These are phyloP conservation scores for Pestalotiopsis sp. DNA, from an alignment of 2,329 filamentous ascomycete species.

Conservation along the genomic window DNA sequence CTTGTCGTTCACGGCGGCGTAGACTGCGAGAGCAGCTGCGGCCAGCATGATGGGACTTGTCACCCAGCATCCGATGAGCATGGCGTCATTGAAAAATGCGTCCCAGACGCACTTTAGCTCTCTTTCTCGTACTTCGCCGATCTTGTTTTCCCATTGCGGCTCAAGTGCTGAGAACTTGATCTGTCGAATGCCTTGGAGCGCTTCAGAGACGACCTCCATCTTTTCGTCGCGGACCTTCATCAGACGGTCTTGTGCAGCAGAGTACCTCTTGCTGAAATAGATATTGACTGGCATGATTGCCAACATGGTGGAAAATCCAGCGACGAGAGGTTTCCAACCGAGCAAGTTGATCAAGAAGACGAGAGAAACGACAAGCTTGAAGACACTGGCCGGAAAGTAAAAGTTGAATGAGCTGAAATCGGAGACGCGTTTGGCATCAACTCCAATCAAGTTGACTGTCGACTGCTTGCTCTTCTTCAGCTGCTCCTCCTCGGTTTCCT, in stretches of 20 bases:
- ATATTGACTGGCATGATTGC: conserved; percentile 71
- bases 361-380: conserved; percentile 68
- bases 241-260: conserved; percentile 65
- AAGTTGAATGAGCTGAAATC: conserved; percentile 71
- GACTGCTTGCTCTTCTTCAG: conserved; percentile 63
- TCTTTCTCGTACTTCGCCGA: conserved; percentile 64
- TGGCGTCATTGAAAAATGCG: conserved; percentile 65
- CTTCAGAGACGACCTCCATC: conserved; percentile 75
- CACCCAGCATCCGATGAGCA: conserved; percentile 70
- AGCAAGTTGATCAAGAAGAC: conserved; percentile 69
- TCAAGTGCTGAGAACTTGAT: conserved; percentile 85
- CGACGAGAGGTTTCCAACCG: conserved; percentile 69
- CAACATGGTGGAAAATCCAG: conserved; percentile 66
- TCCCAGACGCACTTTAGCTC: conserved; percentile 71
- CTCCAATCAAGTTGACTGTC: conserved; percentile 78
- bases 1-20: conserved; percentile 64
- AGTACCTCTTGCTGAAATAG: conserved; percentile 66
- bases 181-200: conserved; percentile 77
- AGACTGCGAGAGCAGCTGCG: conserved; percentile 70
- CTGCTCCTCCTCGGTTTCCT: conserved; percentile 50
- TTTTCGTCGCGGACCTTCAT: conserved; percentile 80
- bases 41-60: conserved; percentile 74
- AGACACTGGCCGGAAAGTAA: conserved; percentile 62
- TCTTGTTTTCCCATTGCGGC: conserved; percentile 72
- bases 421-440: conserved; percentile 71